Evolutionary conservation across 2,329 filamentous ascomycete species (phyloP).

Genomic region (Plectosphaerella plurivora): DNA sequence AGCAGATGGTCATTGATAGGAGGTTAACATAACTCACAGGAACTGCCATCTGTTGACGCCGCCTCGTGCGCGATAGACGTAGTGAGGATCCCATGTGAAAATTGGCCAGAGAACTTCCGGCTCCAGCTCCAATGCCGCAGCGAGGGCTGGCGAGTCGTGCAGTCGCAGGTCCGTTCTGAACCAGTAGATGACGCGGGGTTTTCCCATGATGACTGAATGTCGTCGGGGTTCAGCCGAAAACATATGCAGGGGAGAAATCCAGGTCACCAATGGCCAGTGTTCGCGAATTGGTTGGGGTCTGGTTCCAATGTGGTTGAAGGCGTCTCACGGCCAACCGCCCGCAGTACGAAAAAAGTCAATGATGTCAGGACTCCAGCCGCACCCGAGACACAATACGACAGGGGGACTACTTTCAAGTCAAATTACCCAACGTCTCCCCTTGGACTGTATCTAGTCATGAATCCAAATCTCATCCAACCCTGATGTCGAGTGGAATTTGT

Average conservation of each 20-base stretch:
- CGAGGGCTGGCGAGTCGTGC: constrained; percentile 71
- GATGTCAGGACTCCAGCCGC: constrained; percentile 14
- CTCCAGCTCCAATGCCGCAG: constrained; percentile 65
- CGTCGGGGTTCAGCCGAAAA: background rate
- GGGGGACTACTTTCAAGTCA: no score
- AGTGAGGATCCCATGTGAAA: constrained; percentile 79
- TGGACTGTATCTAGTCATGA: no score
- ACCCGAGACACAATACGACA: background rate
- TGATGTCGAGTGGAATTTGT: no score
- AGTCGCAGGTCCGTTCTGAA: constrained; percentile 74
- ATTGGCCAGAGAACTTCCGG: constrained; percentile 68
- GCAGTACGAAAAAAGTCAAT: constrained; percentile 27
- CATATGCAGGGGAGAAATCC: background rate
- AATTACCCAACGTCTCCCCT: no score
- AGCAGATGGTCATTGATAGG: background rate
- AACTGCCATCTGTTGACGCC: constrained; percentile 74
- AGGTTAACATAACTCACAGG: constrained; percentile 34
- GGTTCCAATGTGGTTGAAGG: background rate
- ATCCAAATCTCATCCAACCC: no score
- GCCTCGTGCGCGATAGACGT: constrained; percentile 67
- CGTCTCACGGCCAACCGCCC: background rate
- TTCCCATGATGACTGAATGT: background rate
- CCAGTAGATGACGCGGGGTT: constrained; percentile 62
- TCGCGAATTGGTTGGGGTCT: background rate
- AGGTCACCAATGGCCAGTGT: background rate